These are phyloP conservation scores for Geotrichum histeridarum DNA, from an alignment of 1,139 yeast genomes.

Conservation along the genomic window DNA sequence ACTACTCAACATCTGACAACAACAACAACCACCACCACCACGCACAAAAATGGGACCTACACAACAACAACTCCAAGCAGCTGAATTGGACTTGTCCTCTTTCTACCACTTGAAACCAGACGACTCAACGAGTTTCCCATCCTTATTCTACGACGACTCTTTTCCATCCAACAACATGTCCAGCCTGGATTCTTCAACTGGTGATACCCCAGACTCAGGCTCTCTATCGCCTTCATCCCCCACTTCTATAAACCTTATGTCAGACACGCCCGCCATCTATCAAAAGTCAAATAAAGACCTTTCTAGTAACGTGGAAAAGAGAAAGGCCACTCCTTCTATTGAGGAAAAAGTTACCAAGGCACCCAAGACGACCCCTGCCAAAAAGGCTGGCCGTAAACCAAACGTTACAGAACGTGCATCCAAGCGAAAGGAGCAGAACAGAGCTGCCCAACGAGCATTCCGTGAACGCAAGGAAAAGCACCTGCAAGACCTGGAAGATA, in stretches of 20 bases:
- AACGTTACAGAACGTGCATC: constrained; percentile 73
- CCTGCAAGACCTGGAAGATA: constrained; percentile 78
- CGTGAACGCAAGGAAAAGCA: constrained; percentile 88
- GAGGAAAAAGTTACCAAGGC: neutral
- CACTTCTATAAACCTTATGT: neutral
- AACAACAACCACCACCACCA: too few relatives aligned
- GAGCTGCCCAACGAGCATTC: constrained; percentile 97
- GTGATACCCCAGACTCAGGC: neutral
- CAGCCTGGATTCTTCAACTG: too few relatives aligned
- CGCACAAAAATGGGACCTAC: too few relatives aligned
- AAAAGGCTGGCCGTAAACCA: constrained; percentile 52
- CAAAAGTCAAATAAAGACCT: neutral
- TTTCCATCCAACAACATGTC: too few relatives aligned
- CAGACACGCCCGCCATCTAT: neutral
- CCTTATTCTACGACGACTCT: too few relatives aligned
- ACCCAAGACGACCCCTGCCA: constrained; percentile 29
- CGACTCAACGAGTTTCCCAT: too few relatives aligned
- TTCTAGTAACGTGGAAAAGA: constrained; percentile 9
- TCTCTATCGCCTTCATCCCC: neutral
- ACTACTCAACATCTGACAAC: too few relatives aligned
- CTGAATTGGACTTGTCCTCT: too few relatives aligned
- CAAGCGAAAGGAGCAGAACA: constrained; percentile 90
- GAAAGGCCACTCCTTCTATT: constrained; percentile 13
- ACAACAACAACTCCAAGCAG: too few relatives aligned
- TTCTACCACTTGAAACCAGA: too few relatives aligned